These are phyloP conservation scores for Phytophthora ramorum DNA, from an alignment of 352 stramenopile genomes.

Conservation along the genomic window DNA sequence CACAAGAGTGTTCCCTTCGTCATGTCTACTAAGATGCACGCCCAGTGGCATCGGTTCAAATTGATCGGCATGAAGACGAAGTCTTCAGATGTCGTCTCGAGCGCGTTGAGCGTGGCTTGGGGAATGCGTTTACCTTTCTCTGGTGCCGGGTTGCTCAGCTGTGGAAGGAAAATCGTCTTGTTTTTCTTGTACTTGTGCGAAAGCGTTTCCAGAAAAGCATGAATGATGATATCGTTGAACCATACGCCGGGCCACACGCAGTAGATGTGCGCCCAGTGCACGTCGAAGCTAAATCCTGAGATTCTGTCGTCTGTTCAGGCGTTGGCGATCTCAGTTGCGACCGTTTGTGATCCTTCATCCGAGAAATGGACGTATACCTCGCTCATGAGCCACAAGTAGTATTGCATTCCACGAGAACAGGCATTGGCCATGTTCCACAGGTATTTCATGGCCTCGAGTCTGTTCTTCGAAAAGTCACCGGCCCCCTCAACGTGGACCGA, in stretches of 20 bases:
- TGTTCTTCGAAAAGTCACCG: background rate
- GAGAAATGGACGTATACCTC: background rate
- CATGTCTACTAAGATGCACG: conserved; percentile 4
- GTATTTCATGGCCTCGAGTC: background rate
- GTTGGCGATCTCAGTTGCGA: background rate
- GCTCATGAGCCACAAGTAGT: background rate
- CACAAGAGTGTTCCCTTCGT: background rate
- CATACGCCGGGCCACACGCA: background rate
- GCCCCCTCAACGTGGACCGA: background rate
- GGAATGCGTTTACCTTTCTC: background rate
- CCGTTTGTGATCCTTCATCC: background rate
- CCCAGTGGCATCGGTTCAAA: conserved; percentile 5
- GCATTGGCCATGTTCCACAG: background rate
- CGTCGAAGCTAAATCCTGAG: background rate
- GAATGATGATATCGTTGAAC: conserved; percentile 10
- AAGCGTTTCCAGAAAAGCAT: background rate
- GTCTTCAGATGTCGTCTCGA: background rate
- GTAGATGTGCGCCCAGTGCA: background rate
- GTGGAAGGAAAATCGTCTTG: background rate
- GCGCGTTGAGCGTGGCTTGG: background rate
- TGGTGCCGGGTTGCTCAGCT: background rate
- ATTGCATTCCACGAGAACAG: background rate
- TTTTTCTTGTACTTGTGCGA: background rate
- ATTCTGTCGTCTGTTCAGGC: background rate
- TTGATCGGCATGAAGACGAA: conserved; percentile 8